These are phyloP conservation scores for Fusarium musae DNA, from an alignment of 2,329 filamentous ascomycete species.

Conservation along the genomic window DNA sequence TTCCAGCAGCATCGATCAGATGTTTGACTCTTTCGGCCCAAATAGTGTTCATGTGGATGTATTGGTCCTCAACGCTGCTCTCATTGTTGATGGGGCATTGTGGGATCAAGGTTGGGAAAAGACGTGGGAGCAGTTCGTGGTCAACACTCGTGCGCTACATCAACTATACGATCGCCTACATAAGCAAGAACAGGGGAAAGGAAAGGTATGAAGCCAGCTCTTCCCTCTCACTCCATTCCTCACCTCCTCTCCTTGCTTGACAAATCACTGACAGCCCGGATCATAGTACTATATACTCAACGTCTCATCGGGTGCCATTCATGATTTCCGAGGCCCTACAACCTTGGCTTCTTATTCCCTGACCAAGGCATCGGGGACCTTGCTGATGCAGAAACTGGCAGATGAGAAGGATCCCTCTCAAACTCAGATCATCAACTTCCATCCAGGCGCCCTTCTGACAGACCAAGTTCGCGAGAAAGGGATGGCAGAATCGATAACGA, in stretches of 20 bases:
- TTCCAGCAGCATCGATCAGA: not conserved
- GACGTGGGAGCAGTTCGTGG: not conserved
- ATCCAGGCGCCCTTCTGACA: not conserved
- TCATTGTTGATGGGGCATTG: not conserved
- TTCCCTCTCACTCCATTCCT: not conserved
- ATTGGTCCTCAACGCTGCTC: not conserved
- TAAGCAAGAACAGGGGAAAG: not conserved
- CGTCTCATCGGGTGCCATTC: not conserved
- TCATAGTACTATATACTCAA: not conserved
- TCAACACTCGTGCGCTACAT: not conserved
- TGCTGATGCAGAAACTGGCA: not conserved
- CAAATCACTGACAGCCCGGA: rapidly evolving
- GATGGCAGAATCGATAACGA: not conserved
- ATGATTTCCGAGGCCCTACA: not conserved
- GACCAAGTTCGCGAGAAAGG: not conserved
- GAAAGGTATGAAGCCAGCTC: not conserved
- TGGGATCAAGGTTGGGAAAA: not conserved
- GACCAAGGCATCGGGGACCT: not conserved
- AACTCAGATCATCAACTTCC: not conserved
- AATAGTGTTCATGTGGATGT: not conserved
- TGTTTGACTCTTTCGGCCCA: not conserved
- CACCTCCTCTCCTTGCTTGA: not conserved
- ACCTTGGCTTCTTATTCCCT: not conserved
- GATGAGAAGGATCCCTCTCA: not conserved
- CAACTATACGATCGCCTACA: not conserved